phyloP scores from a whole-genome alignment of 345 rosid genomes.

The Durio zibethinus region DNA sequence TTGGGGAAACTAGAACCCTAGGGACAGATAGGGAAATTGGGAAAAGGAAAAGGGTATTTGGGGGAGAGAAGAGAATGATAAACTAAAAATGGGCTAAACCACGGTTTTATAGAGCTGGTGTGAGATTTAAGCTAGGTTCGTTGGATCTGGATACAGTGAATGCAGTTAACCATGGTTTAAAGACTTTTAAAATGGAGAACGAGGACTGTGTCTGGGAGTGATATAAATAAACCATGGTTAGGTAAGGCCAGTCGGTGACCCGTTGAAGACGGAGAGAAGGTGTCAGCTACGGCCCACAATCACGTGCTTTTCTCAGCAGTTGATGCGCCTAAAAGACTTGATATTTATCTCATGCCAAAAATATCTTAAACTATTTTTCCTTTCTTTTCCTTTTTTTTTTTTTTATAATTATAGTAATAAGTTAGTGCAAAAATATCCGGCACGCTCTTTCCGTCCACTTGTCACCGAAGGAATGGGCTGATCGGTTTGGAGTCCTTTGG shows the following conservation, averaged over 20 bases:
- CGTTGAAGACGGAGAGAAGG: no score
- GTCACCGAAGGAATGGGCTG: no score
- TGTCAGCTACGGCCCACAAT: background rate
- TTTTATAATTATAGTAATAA: no score
- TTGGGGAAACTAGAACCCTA: background rate
- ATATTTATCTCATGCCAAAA: background rate
- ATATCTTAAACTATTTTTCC: background rate
- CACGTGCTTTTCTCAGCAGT: background rate
- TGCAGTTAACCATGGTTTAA: constrained; percentile 13
- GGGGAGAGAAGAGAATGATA: background rate
- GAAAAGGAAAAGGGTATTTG: no score
- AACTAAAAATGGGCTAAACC: background rate
- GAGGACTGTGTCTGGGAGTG: background rate
- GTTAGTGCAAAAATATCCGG: no score
- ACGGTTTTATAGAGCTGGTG: background rate
- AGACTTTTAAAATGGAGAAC: no score
- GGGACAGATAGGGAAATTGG: no score
- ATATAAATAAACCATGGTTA: background rate
- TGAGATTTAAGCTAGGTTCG: background rate
- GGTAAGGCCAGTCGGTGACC: background rate
- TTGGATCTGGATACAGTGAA: background rate
- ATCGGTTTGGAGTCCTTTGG: no score
- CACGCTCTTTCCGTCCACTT: no score
- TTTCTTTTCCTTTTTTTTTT: no score
- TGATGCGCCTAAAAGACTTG: background rate